Conservation (phyloP, 305 asterid species). For the Fraxinus angustifolia region DNA sequence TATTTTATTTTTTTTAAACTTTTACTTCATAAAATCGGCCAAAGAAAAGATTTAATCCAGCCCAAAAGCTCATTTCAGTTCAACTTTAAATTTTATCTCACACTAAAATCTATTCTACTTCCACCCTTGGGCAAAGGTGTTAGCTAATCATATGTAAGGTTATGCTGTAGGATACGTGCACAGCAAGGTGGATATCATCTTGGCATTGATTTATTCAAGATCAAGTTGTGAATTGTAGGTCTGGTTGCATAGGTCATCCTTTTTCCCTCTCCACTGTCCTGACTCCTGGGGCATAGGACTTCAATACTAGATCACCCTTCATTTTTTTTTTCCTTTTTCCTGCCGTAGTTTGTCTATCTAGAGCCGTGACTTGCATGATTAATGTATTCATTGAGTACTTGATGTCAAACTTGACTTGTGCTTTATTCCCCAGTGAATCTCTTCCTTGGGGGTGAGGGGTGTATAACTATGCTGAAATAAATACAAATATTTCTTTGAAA, state of each 20-base stretch:
- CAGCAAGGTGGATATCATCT: neutral
- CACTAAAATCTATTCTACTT: neutral
- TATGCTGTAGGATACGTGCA: neutral
- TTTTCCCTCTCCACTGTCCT: neutral
- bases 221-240: neutral
- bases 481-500: neutral
- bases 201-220: neutral
- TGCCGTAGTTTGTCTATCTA: neutral
- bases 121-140: neutral
- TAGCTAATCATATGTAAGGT: neutral
- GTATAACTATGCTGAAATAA: neutral
- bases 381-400: neutral
- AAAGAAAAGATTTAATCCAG: neutral
- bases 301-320: neutral
- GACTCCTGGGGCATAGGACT: neutral
- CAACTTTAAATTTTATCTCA: neutral
- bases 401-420: constrained; percentile 1
- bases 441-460: neutral
- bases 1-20: neutral
- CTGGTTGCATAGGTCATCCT: neutral
- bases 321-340: neutral
- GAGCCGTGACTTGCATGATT: neutral
- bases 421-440: neutral
- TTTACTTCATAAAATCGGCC: neutral
- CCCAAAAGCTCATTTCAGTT: neutral